phyloP scores from a whole-genome alignment of 306 rosid genomes.

The Trichosanthes cucumerina region DNA sequence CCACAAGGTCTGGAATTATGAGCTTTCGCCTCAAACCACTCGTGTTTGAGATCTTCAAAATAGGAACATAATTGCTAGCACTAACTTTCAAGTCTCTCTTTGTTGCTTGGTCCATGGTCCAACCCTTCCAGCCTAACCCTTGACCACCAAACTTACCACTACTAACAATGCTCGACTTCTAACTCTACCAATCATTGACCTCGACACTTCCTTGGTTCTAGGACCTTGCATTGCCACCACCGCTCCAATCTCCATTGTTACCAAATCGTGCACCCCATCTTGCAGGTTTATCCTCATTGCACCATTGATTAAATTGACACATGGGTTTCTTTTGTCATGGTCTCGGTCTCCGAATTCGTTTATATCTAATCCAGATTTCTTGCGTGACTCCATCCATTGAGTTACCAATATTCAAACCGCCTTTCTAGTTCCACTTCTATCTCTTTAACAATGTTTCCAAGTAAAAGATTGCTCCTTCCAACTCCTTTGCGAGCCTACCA shows the following conservation, averaged over 20 bases:
- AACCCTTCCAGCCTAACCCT: slow-evolving; percentile 18
- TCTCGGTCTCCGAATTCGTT: slow-evolving; percentile 46
- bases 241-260: slow-evolving; percentile 20
- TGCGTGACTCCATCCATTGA: not conserved
- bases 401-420: slow-evolving; percentile 16
- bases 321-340: slow-evolving; percentile 49
- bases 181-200: slow-evolving; percentile 20
- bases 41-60: too few relatives aligned
- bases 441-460: too few relatives aligned
- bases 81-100: not conserved
- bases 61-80: too few relatives aligned
- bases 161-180: slow-evolving; percentile 24
- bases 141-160: slow-evolving; percentile 18
- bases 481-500: too few relatives aligned
- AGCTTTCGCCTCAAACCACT: too few relatives aligned
- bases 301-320: slow-evolving; percentile 37
- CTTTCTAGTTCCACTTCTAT: slow-evolving; percentile 35
- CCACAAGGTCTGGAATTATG: too few relatives aligned
- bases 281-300: not conserved
- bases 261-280: not conserved
- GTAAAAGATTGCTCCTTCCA: too few relatives aligned
- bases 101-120: too few relatives aligned
- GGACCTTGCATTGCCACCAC: slow-evolving; percentile 24
- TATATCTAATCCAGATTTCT: slow-evolving; percentile 18
- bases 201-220: slow-evolving; percentile 32